phyloP scores from a whole-genome alignment of 495 filamentous ascomycete species.

The Trichoderma virens region DNA sequence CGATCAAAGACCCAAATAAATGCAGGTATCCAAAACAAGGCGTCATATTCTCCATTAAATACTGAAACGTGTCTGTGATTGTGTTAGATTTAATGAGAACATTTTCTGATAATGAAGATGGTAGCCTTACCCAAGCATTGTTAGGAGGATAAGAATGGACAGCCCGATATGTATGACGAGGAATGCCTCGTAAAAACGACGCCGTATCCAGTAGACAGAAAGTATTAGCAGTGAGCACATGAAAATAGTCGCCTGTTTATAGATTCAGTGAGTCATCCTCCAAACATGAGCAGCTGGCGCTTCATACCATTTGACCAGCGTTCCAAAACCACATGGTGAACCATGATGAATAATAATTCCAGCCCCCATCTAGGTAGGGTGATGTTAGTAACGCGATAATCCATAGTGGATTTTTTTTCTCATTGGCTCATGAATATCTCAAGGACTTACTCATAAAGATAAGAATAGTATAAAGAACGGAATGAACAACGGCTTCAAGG shows the following conservation, averaged over 20 bases:
- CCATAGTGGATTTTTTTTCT: no score
- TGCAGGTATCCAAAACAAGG: slow-evolving; percentile 45
- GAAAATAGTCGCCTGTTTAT: slow-evolving; percentile 32
- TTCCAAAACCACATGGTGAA: slow-evolving; percentile 10
- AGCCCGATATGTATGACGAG: slow-evolving; percentile 29
- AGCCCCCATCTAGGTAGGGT: neutral
- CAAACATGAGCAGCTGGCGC: neutral
- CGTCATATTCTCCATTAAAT: slow-evolving; percentile 41
- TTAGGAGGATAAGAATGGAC: slow-evolving; percentile 25
- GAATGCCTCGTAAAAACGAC: slow-evolving; percentile 30
- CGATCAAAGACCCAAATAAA: slow-evolving; percentile 47
- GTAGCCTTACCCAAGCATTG: slow-evolving; percentile 36
- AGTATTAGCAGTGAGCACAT: slow-evolving; percentile 40
- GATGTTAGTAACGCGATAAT: neutral
- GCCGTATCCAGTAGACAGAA: slow-evolving; percentile 34
- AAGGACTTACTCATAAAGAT: slow-evolving; percentile 10
- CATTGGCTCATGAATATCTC: no score
- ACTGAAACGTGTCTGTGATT: slow-evolving; percentile 40
- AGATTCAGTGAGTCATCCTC: slow-evolving; percentile 12
- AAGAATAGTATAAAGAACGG: slow-evolving; percentile 21
- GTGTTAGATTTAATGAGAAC: slow-evolving; percentile 1
- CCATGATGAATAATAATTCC: neutral
- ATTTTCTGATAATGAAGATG: neutral
- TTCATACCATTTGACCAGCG: slow-evolving; percentile 8
- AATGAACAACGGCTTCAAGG: slow-evolving; percentile 29